Conservation (phyloP, 1,139 yeast genomes). For the Taphrina communis region DNA sequence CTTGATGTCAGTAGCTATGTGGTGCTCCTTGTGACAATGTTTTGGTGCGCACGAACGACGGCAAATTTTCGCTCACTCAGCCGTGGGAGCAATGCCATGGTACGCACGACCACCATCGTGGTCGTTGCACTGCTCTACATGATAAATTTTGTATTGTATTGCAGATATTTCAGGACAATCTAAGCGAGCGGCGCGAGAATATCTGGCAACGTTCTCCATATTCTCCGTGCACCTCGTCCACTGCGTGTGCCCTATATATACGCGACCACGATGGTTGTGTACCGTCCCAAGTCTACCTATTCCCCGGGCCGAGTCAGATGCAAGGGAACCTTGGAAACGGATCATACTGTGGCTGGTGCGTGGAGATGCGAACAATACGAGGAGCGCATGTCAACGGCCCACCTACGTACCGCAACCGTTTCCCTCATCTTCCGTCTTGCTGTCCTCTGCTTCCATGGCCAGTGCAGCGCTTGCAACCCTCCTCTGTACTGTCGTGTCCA, state of each 20-base stretch:
- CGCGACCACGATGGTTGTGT: too few relatives aligned
- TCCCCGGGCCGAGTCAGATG: too few relatives aligned
- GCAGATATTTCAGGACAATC: background rate
- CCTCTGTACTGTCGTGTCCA: background rate
- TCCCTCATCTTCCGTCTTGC: background rate
- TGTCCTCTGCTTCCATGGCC: too few relatives aligned
- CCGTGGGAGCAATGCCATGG: background rate
- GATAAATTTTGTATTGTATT: background rate
- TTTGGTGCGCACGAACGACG: background rate
- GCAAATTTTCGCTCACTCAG: background rate
- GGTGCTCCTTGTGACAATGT: background rate
- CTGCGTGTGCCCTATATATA: too few relatives aligned
- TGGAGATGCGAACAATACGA: conserved; percentile 3
- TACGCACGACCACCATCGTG: background rate
- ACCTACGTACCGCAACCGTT: background rate
- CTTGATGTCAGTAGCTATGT: background rate
- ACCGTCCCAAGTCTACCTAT: too few relatives aligned
- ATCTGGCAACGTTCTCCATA: too few relatives aligned
- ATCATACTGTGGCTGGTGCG: conserved; percentile 1
- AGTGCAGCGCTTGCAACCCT: too few relatives aligned
- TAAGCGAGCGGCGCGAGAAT: too few relatives aligned
- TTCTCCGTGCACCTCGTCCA: too few relatives aligned
- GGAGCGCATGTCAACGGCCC: conserved; percentile 16
- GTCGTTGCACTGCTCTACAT: background rate
- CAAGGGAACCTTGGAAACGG: too few relatives aligned